These are phyloP conservation scores for Clarireedia homoeocarpa DNA, from an alignment of 2,329 filamentous ascomycete genomes.

Conservation along the genomic window DNA sequence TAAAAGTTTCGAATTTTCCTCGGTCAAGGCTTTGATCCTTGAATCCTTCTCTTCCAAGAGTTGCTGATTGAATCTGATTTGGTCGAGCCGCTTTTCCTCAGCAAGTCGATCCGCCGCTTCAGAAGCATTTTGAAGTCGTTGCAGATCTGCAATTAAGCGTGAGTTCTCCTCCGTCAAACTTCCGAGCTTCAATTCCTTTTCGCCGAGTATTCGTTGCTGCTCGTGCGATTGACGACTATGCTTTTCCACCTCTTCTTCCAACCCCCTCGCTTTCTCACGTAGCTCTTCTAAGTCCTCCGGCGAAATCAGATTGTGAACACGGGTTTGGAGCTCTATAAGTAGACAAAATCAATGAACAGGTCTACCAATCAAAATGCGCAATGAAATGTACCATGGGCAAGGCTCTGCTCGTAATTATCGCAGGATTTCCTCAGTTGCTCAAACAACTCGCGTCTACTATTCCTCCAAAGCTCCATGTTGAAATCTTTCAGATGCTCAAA, in stretches of 20 bases:
- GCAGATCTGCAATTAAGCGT: neutral
- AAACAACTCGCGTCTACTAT: constrained; percentile 19
- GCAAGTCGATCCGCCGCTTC: neutral
- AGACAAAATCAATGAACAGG: neutral
- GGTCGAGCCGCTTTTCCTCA: neutral
- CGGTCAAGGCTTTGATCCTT: neutral
- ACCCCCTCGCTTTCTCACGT: neutral
- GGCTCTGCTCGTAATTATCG: constrained; percentile 17
- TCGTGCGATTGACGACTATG: neutral
- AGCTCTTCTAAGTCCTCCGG: neutral
- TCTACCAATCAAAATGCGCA: neutral
- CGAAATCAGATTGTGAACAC: neutral
- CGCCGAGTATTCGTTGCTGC: neutral
- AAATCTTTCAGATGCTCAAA: neutral
- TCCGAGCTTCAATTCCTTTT: neutral
- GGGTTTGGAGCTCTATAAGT: neutral
- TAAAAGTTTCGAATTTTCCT: constrained; percentile 5
- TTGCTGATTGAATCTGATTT: neutral
- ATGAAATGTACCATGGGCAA: constrained; percentile 17
- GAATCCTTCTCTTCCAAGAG: neutral
- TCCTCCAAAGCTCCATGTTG: constrained; percentile 24
- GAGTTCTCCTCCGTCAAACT: neutral
- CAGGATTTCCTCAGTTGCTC: constrained; percentile 19
- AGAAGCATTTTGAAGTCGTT: neutral
- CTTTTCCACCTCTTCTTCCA: neutral